phyloP scores from a whole-genome alignment of 2,329 filamentous ascomycete genomes.

The Penicillium sp. region DNA sequence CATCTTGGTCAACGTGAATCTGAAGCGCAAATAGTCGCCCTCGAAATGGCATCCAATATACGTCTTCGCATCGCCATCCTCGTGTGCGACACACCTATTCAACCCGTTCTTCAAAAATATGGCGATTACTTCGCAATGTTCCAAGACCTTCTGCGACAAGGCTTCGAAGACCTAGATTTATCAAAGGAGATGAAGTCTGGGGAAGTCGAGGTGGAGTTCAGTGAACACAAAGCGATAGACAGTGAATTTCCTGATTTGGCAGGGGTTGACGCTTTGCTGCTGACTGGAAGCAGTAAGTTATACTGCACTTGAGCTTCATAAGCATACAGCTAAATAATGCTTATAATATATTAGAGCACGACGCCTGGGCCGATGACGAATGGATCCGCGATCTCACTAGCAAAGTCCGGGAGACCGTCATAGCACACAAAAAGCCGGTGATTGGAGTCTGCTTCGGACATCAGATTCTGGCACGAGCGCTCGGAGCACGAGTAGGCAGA shows the following conservation, averaged over 20 bases:
- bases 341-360: slow-evolving; percentile 32
- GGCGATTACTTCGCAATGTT: slow-evolving; percentile 26
- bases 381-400: slow-evolving; percentile 47
- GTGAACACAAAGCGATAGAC: slow-evolving; percentile 28
- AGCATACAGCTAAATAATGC: neutral
- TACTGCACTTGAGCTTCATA: neutral
- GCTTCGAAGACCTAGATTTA: slow-evolving; percentile 11
- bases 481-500: slow-evolving; percentile 38
- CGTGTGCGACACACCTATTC: slow-evolving; percentile 32
- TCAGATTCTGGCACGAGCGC: slow-evolving; percentile 47
- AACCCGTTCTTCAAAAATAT: slow-evolving; percentile 26
- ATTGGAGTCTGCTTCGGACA: slow-evolving; percentile 51
- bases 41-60: neutral
- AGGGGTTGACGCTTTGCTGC: slow-evolving; percentile 26
- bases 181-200: neutral
- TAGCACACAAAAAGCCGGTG: slow-evolving; percentile 29
- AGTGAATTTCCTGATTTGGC: slow-evolving; percentile 24
- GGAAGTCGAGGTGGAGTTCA: slow-evolving; percentile 14
- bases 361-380: slow-evolving; percentile 43
- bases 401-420: slow-evolving; percentile 35
- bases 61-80: slow-evolving; percentile 27
- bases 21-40: neutral
- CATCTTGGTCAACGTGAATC: neutral
- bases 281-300: slow-evolving; percentile 33
- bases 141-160: slow-evolving; percentile 21